phyloP scores from a whole-genome alignment of 208 protist species.

The Trypanosoma theileri region DNA sequence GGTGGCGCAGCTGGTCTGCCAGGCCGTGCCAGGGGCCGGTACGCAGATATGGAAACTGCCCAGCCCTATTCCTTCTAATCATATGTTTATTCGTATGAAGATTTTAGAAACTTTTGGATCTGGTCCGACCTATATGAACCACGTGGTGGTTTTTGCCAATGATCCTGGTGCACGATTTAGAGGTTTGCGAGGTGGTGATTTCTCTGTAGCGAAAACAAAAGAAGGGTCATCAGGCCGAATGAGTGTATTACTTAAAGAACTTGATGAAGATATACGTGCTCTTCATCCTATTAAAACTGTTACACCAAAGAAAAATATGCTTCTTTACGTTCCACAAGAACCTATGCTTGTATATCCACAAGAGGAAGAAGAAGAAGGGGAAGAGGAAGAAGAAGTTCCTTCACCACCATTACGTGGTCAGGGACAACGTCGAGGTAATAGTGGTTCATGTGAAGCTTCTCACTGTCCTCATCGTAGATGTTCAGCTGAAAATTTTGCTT shows the following conservation, averaged over 20 bases:
- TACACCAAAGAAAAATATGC: slow-evolving; percentile 65
- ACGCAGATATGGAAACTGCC: slow-evolving; percentile 86
- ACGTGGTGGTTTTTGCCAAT: slow-evolving; percentile 67
- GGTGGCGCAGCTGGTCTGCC: slow-evolving; percentile 59
- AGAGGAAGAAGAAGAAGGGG: slow-evolving; percentile 30
- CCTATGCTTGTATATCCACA: slow-evolving; percentile 3
- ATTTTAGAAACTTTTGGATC: slow-evolving; percentile 74
- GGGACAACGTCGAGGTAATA: not conserved
- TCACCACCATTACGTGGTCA: slow-evolving; percentile 6
- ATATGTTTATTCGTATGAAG: slow-evolving; percentile 63
- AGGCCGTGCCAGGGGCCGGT: slow-evolving; percentile 72
- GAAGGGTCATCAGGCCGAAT: slow-evolving; percentile 39
- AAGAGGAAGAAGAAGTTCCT: not conserved
- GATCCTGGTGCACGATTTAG: slow-evolving; percentile 66
- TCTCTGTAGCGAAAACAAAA: not conserved
- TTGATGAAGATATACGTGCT: slow-evolving; percentile 80
- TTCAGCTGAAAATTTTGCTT: not conserved
- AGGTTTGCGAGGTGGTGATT: slow-evolving; percentile 8
- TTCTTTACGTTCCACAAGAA: slow-evolving; percentile 60
- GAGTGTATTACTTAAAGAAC: slow-evolving; percentile 70
- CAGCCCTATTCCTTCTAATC: slow-evolving; percentile 51
- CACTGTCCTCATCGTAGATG: not conserved
- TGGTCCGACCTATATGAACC: slow-evolving; percentile 87
- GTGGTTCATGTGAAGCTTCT: not conserved
- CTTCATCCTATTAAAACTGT: slow-evolving; percentile 79